Evolutionary conservation across 176 grass and related monocot genomes (phyloP).

Genomic region (Microstegium vimineum): DNA sequence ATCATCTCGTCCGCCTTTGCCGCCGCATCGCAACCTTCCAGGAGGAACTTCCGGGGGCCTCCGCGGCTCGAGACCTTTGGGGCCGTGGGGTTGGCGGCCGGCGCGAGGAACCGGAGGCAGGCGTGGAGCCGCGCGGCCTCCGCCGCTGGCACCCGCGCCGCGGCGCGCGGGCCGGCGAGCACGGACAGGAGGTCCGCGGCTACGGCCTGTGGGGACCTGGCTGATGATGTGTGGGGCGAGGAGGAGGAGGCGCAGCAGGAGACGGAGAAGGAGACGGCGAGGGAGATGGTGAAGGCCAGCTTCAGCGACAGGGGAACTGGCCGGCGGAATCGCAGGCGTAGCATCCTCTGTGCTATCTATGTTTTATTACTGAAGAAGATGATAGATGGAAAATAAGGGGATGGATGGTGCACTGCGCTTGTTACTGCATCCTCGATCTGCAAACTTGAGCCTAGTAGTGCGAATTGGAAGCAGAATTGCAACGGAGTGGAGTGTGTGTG

Average conservation of each 20-base stretch:
- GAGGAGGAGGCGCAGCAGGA: conserved; percentile 40
- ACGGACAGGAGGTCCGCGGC: conserved; percentile 73
- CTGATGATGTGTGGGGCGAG: background rate
- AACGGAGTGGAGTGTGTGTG: too few species aligned
- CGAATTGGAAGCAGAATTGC: too few species aligned
- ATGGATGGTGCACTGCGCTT: too few species aligned
- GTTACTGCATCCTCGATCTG: too few species aligned
- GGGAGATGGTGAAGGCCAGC: conserved; percentile 69
- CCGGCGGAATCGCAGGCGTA: background rate
- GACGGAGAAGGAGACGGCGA: conserved; percentile 54
- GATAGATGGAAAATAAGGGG: too few species aligned
- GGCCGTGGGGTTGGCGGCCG: too few species aligned
- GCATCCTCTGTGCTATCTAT: conserved; percentile 15
- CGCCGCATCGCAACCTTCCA: conserved; percentile 6
- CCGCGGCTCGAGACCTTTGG: background rate
- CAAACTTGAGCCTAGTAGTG: too few species aligned
- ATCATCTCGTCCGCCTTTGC: conserved; percentile 44
- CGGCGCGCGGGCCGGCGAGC: conserved; percentile 42
- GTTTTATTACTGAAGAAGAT: too few species aligned
- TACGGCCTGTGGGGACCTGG: conserved; percentile 22
- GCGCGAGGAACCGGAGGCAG: conserved; percentile 75
- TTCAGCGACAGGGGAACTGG: conserved; percentile 40
- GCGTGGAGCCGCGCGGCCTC: conserved; percentile 46
- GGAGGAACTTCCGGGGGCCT: conserved; percentile 30
- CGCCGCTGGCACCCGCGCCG: conserved; percentile 34